Evolutionary conservation across 768 basidiomycete species (phyloP).

Genomic region (Leccinum subtestaceum): DNA sequence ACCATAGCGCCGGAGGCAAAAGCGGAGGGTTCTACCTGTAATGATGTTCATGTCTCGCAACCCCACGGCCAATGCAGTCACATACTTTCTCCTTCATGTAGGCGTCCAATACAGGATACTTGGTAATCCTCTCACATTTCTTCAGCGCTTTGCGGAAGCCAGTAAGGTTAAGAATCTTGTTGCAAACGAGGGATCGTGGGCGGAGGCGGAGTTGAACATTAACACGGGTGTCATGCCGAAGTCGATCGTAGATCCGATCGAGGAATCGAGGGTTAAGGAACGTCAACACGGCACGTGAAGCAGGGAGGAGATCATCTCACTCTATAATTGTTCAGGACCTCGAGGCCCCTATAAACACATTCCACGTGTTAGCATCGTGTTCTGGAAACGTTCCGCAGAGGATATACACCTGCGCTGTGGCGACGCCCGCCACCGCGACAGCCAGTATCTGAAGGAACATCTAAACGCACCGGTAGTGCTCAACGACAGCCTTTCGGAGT

Average conservation of each 20-base stretch:
- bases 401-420: not conserved
- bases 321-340: conserved; percentile 86
- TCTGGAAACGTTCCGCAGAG: not conserved
- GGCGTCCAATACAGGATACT: conserved; percentile 66
- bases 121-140: conserved; percentile 81
- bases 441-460: not conserved
- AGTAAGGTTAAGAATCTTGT: conserved; percentile 79
- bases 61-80: not conserved
- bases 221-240: not conserved
- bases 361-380: conserved; percentile 8
- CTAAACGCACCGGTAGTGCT: conserved; percentile 66
- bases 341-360: conserved; percentile 54
- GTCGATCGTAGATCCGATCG: not conserved
- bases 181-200: not conserved
- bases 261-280: not conserved
- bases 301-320: conserved; percentile 35
- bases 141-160: conserved; percentile 87
- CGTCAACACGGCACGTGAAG: not conserved
- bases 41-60: not conserved
- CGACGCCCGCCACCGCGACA: not conserved
- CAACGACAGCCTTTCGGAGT: conserved; percentile 76
- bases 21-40: conserved; percentile 61
- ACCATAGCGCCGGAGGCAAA: conserved; percentile 65
- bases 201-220: not conserved
- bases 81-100: conserved; percentile 78